These are phyloP conservation scores for Pinus tabuliformis DNA, from an alignment of 75 land plant species.

Conservation along the genomic window DNA sequence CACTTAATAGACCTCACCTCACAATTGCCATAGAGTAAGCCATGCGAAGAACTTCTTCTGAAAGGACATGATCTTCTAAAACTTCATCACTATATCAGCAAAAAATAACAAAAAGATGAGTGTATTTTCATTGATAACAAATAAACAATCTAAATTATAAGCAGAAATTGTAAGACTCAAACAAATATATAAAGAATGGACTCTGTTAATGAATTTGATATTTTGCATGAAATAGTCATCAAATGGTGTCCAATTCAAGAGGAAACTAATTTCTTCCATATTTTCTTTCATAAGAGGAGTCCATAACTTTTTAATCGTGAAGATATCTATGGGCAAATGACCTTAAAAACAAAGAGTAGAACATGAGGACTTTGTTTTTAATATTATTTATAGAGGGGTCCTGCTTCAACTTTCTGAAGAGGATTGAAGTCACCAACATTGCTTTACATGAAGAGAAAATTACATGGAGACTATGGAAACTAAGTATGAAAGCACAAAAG, in stretches of 20 bases:
- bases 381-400: background rate
- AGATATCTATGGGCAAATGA: background rate
- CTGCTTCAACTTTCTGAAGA: background rate
- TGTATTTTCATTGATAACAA: background rate
- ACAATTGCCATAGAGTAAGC: constrained; percentile 83
- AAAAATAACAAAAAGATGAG: constrained; percentile 8
- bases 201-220: background rate
- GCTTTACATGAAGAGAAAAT: background rate
- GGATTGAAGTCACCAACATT: background rate
- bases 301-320: background rate
- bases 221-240: background rate
- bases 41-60: constrained; percentile 83
- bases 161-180: background rate
- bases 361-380: background rate
- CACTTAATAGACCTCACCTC: constrained; percentile 37
- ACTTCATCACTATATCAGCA: constrained; percentile 12
- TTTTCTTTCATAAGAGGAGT: background rate
- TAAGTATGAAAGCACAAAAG: background rate
- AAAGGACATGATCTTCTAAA: constrained; percentile 9
- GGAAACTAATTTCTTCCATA: background rate
- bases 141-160: background rate
- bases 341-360: background rate
- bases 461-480: background rate
- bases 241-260: background rate
- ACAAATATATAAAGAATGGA: background rate